phyloP scores from a whole-genome alignment of 2,329 filamentous ascomycete species.

The Domatiomyces globalis region DNA sequence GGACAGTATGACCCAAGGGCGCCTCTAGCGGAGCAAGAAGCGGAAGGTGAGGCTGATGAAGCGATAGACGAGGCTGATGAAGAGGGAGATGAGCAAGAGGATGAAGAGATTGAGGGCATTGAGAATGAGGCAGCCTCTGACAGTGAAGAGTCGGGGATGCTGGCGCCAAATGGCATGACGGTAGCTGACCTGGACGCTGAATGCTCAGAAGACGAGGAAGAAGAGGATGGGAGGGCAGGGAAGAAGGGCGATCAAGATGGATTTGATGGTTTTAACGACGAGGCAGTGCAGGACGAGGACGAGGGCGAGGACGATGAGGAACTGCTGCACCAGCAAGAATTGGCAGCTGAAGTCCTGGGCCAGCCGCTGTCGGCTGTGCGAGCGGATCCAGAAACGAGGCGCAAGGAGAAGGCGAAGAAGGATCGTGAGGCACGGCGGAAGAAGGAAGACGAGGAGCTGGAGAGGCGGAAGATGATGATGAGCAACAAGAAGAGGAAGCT shows the following conservation, averaged over 20 bases:
- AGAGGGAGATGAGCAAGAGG: constrained; percentile 19
- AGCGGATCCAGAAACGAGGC: constrained; percentile 44
- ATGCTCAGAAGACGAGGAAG: constrained; percentile 39
- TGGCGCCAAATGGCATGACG: constrained; percentile 35
- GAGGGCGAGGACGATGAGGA: constrained; percentile 47
- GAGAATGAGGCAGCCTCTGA: constrained; percentile 17
- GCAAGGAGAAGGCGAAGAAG: constrained; percentile 54
- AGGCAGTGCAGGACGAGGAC: constrained; percentile 33
- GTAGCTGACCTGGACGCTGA: constrained; percentile 25
- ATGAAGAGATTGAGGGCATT: constrained; percentile 26
- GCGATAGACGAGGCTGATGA: constrained; percentile 37
- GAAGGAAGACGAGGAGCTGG: constrained; percentile 70
- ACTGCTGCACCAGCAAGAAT: constrained; percentile 67
- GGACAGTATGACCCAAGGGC: constrained; percentile 86
- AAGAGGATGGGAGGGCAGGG: constrained; percentile 27
- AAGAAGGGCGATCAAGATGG: constrained; percentile 31
- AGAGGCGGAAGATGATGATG: constrained; percentile 95
- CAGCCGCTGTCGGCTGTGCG: constrained; percentile 32
- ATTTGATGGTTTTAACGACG: constrained; percentile 41
- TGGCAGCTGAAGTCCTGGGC: constrained; percentile 82
- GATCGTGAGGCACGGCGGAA: constrained; percentile 49
- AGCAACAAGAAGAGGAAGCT: constrained; percentile 95
- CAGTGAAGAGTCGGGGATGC: constrained; percentile 36
- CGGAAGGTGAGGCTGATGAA: constrained; percentile 63
- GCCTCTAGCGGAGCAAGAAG: constrained; percentile 73